Percentiles rank a stretch among this genome's conserved stretches.
phyloP scores from a whole-genome alignment of 495 filamentous ascomycete species.

The Neurospora terricola region DNA sequence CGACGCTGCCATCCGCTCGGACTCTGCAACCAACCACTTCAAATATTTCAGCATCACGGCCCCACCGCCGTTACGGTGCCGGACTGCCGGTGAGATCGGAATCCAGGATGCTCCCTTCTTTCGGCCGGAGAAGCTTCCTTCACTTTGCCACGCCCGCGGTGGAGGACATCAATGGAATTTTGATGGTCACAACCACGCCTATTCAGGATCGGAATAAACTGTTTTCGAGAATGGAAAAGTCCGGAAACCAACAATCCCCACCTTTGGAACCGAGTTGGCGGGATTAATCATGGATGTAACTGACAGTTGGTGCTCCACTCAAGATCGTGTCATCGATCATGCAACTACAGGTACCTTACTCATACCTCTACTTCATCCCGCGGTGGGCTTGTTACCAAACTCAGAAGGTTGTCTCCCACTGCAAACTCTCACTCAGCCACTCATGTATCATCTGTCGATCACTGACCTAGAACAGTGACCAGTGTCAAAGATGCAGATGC shows the following conservation, averaged over 20 bases:
- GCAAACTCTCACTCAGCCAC: neutral
- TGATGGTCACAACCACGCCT: neutral
- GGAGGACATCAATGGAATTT: neutral
- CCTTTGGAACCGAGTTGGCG: neutral
- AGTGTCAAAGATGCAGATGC: neutral
- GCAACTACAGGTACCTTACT: neutral
- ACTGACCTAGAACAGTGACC: neutral
- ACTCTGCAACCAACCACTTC: neutral
- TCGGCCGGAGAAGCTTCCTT: neutral
- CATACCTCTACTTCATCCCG: neutral
- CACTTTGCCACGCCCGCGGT: neutral
- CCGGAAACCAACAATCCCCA: neutral
- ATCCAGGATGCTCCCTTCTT: neutral
- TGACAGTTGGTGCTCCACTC: neutral
- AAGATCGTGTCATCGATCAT: neutral
- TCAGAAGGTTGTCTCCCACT: neutral
- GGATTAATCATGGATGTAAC: neutral
- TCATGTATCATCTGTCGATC: too few relatives aligned
- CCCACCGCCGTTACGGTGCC: neutral
- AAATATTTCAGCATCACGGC: neutral
- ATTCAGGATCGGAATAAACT: neutral
- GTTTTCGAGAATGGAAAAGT: neutral
- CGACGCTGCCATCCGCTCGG: neutral
- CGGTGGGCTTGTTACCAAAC: neutral
- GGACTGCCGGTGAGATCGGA: neutral